Percentiles rank a stretch among this genome's conserved stretches.
These are phyloP conservation scores for Schizosaccharomyces versatilis DNA, from an alignment of 1,139 yeast genomes.

Conservation along the genomic window DNA sequence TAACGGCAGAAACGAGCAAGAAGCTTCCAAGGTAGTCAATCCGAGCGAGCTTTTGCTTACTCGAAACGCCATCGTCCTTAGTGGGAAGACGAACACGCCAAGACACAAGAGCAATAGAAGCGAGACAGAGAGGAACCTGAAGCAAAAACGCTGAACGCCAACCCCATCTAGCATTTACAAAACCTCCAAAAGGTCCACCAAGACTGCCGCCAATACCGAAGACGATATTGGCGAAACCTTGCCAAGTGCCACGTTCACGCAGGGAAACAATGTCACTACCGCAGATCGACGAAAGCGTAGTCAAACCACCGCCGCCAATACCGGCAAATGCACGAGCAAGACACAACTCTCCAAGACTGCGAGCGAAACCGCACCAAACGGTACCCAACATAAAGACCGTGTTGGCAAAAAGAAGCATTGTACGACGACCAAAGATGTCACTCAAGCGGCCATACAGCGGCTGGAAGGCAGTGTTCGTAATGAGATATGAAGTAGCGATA, in stretches of 20 bases:
- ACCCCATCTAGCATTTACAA: conserved; percentile 44
- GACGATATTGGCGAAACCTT: conserved; percentile 31
- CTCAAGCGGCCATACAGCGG: conserved; percentile 42
- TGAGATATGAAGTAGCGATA: conserved; percentile 38
- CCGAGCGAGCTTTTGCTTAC: conserved; percentile 18
- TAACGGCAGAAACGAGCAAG: conserved; percentile 27
- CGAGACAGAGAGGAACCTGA: conserved; percentile 43
- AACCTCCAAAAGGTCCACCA: conserved; percentile 53
- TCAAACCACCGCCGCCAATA: conserved; percentile 32
- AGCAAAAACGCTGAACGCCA: conserved; percentile 51
- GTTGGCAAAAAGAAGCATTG: conserved; percentile 25
- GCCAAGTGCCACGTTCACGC: conserved; percentile 28
- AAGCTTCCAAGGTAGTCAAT: conserved; percentile 55
- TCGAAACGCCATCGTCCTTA: conserved; percentile 7
- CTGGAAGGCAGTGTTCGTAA: conserved; percentile 41
- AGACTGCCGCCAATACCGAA: conserved; percentile 50
- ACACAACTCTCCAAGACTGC: conserved; percentile 23
- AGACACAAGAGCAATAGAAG: conserved; percentile 21
- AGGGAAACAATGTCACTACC: conserved; percentile 30
- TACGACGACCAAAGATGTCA: conserved; percentile 31
- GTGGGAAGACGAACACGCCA: conserved; percentile 6
- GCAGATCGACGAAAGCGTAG: conserved; percentile 26
- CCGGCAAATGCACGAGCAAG: conserved; percentile 31
- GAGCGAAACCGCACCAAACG: conserved; percentile 24
- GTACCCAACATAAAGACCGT: conserved; percentile 26